Evolutionary conservation across 495 filamentous ascomycete species (phyloP), one percentile per base, ranked within the genome.

Genomic region (Neurospora sp.): DNA sequence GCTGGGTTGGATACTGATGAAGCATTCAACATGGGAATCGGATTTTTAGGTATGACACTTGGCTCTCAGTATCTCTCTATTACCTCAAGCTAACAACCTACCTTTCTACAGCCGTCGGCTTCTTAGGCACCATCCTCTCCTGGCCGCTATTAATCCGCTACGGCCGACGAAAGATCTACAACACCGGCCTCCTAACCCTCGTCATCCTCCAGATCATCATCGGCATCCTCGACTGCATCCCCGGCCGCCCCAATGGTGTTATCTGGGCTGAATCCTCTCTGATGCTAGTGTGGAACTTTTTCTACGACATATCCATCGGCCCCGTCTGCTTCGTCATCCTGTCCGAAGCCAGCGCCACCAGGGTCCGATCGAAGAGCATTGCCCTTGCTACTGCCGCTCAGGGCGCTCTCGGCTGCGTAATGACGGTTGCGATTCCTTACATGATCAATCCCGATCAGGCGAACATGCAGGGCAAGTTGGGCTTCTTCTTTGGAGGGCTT

Each of bases 391-490:
- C 89, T 1, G 89, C 88, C 8, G 81, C 85, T 0, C 89, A 92
- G 71, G 85, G 87, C 0, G 73, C 89, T 0, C 78, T 89, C 42
- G 87, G 87, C 1, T 89, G 91, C 53, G 81, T 85, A 11, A 89
- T 89, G 82, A 89, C 87, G 6, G 84, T 92, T 14, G 87, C 87
- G 0, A 88, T 91, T 69, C 89, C 89, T 0, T 90, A 91, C 73
- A 87, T 91, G 86, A 85, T 92, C 61, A 92, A 91, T 73, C 88
- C 89, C 1, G 86, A 90, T 68, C 82, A 88, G 37, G 89, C 85
- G 31, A 87, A 92, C 73, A 82, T 90, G 81, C 84, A 85, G 69
- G 89, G 89, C 1, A 91, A 92, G 77, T 81, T 90, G 0, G 90
- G 89, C 0, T 92, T 92, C 75, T 88, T 92, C 77, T 92, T 89